Base-by-base conservation (phyloP, 768 basidiomycete genomes). In the Serendipita sp. region DNA sequence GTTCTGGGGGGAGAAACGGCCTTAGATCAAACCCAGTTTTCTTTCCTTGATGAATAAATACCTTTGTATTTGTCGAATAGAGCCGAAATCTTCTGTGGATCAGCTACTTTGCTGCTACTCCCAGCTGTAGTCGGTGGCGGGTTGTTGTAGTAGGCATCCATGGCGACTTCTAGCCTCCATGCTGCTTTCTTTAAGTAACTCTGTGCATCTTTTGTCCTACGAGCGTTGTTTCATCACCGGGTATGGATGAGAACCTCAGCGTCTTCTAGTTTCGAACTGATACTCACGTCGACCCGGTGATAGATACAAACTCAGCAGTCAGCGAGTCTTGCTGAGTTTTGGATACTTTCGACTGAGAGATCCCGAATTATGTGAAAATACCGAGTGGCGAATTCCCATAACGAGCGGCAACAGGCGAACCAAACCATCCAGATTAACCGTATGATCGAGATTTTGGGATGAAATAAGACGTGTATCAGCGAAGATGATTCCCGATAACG, bases 51-150 rank as follows among this genome's bases (percentile, higher is more conserved):
- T 45, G 27, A 18, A 33, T 44, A 67, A 70, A 46, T 44, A 84
- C 86, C 86, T 75, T 83, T 85, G 72, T 88, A 90, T 62, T 75
- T 76, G 44, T 86, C 82, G 69, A 88, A 90, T 3, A 88, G 70
- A 3, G 75, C 67, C 29, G 72, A 76, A 31, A 88, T 72, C 68
- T 80, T 85, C 74, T 76, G 78, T 29, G 27, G 15, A 29, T 53
- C 52, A 16, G 52, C 15, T 11, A 13, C 33, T 10, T n/a, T 11
- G 34, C 33, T 62, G 11, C 29, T 44, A 48, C 67, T 65, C 0
- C 66, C 62, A 1, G 2, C 29, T 0, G 70, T 68, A 16, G 67
- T 27, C 0, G 67, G 67, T 52, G 31, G 10, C 2, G 36, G 15
- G 33, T 23, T 44, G 55, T 23, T 45, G 31, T 36, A 2, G 62